These are phyloP conservation scores for Capronia epimyces DNA, from an alignment of 2,329 filamentous ascomycete species.

Conservation along the genomic window DNA sequence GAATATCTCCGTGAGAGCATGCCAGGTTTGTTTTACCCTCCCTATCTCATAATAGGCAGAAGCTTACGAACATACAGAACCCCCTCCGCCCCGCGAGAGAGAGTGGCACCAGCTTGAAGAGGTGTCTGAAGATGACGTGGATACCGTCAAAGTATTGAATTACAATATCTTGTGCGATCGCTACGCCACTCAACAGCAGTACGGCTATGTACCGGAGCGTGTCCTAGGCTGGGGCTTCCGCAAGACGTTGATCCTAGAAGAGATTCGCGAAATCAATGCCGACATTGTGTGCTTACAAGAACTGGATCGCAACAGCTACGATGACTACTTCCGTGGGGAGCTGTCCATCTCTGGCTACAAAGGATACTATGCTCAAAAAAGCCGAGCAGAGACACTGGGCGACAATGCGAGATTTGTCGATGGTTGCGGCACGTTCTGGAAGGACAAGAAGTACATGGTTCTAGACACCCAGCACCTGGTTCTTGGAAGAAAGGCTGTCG, in stretches of 20 bases:
- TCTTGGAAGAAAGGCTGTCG: conserved; percentile 86
- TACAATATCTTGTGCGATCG: conserved; percentile 97
- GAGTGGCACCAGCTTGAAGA: conserved; percentile 70
- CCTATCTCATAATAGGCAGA: conserved; percentile 23
- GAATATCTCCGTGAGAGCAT: conserved; percentile 76
- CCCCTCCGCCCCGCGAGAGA: conserved; percentile 68
- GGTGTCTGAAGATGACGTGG: conserved; percentile 46
- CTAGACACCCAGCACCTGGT: conserved; percentile 93
- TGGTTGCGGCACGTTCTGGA: conserved; percentile 95
- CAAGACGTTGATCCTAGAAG: conserved; percentile 72
- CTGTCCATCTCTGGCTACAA: conserved; percentile 86
- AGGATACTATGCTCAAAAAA: conserved; percentile 87
- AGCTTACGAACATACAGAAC: conserved; percentile 50
- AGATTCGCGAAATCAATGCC: conserved; percentile 71
- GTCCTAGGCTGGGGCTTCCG: conserved; percentile 85
- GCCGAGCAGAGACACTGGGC: conserved; percentile 82
- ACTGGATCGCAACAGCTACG: conserved; percentile 84
- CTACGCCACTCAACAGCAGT: conserved; percentile 76
- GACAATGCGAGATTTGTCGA: conserved; percentile 88
- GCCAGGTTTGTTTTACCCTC: conserved; percentile 58
- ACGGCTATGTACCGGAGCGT: conserved; percentile 81
- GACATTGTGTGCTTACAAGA: conserved; percentile 94
- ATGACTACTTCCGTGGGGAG: conserved; percentile 82
- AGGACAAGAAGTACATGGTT: conserved; percentile 86
- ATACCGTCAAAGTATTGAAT: conserved; percentile 78